A percentile compares a stretch with the other conserved stretches of the same genome.
Evolutionary conservation across 225 moss, liverwort and hornwort species (phyloP).

Genomic region (Pleurozium schreberi): DNA sequence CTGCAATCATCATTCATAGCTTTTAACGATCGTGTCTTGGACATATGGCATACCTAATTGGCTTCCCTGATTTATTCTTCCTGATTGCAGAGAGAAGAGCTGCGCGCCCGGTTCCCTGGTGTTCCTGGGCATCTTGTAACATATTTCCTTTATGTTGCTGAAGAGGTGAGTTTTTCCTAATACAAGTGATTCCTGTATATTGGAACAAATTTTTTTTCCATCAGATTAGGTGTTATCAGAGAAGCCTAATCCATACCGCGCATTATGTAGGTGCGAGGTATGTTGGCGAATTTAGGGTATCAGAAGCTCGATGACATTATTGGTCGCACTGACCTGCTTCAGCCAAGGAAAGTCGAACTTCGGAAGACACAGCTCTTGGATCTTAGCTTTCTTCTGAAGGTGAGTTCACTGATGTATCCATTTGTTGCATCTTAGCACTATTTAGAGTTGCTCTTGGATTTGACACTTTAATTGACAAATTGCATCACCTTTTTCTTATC

Average conservation of each 20-base stretch:
- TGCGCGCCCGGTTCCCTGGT: slow-evolving; percentile 83
- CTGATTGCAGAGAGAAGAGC: slow-evolving; percentile 63
- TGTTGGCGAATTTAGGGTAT: slow-evolving; percentile 58
- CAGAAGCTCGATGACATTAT: slow-evolving; percentile 78
- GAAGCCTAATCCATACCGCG: not conserved
- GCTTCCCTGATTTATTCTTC: not conserved
- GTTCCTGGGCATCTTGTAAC: slow-evolving; percentile 84
- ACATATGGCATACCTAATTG: not conserved
- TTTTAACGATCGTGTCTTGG: not conserved
- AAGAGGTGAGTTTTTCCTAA: slow-evolving; percentile 44
- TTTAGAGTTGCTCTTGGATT: not conserved
- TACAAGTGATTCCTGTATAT: not conserved
- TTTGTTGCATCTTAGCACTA: not conserved
- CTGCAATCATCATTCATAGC: not conserved
- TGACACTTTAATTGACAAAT: not conserved
- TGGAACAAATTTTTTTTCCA: not conserved
- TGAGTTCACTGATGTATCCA: not conserved
- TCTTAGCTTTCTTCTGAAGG: slow-evolving; percentile 53
- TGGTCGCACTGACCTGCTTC: slow-evolving; percentile 60
- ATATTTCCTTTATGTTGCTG: slow-evolving; percentile 72
- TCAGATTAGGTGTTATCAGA: not conserved
- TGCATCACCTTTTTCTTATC: not conserved
- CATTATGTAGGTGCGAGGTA: slow-evolving; percentile 54
- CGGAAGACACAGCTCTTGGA: slow-evolving; percentile 57
- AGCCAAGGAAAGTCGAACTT: slow-evolving; percentile 28